Base-by-base conservation (phyloP, 2,329 filamentous ascomycete species). In the Curvularia eragrostidis region DNA sequence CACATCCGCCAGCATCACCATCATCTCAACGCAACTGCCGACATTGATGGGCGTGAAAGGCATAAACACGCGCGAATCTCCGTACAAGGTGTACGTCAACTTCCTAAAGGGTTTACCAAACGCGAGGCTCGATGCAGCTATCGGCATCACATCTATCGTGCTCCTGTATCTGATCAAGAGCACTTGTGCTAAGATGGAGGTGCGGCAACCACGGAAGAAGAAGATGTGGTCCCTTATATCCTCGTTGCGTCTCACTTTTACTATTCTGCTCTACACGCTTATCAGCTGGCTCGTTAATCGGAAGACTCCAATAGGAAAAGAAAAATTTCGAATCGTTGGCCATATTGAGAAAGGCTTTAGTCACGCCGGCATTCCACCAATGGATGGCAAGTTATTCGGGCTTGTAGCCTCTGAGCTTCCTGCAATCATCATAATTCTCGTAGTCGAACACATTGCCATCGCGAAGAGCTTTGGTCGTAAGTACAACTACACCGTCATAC, bases 361-460 rank as follows among this genome's bases (percentile, higher is more conserved):
- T 70, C 83, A 93, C 71, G 90, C 91, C 7, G 87, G 83, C 9
- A 86, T 89, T 3, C 93, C 93, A 0, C 81, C 77, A 0, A 79
- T 97, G 56, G 85, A 89, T 64, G 75, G 76, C 0, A 75, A 82
- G 0, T 84, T 97, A 38, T 85, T 96, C 70, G 82, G 80, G 3
- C 78, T 85, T 1, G 91, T 96, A 68, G 82, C 84, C 1, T 80
- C 82, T 26, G 84, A 96, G 63, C 81, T 97, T 2, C 93, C 93
- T 0, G 90, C 91, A 5, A 89, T 90, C 1, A 87, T 96, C 53
- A 95, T 97, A 64, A 92, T 97, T 18, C 84, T 97, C 59, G 83
- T 97, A 34, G 95, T 97, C 60, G 93, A 97, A 77, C 93, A 97
- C 74, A 96, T 97, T 68, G 92, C 93, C 48, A 97, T 97, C 63